Conservation (phyloP, 345 rosid genomes). For the Gossypium stocksii region DNA sequence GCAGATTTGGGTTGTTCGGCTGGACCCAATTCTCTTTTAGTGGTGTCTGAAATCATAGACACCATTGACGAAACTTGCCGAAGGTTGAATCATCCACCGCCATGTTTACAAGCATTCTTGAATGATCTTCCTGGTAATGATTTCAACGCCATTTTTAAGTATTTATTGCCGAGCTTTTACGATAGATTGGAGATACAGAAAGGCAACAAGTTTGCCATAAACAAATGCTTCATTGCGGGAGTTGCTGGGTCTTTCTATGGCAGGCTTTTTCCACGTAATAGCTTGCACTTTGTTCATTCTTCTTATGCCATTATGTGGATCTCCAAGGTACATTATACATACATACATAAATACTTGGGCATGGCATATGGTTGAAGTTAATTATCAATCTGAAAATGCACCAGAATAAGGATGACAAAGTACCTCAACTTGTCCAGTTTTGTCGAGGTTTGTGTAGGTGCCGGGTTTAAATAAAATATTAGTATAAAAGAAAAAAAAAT, state of each 20-base stretch:
- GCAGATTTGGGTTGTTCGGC: constrained; percentile 31
- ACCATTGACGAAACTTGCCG: not conserved
- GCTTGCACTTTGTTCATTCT: constrained; percentile 25
- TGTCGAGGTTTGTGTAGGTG: too few relatives aligned
- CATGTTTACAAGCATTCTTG: constrained; percentile 18
- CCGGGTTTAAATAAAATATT: too few relatives aligned
- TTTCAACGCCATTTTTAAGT: constrained; percentile 23
- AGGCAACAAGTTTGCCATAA: constrained; percentile 3
- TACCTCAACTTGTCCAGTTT: too few relatives aligned
- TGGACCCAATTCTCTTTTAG: constrained; percentile 19
- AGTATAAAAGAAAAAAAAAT: too few relatives aligned
- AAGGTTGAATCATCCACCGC: not conserved
- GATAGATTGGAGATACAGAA: constrained; percentile 8
- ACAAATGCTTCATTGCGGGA: constrained; percentile 17
- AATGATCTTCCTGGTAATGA: constrained; percentile 29
- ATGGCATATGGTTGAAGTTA: too few relatives aligned
- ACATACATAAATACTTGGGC: not conserved
- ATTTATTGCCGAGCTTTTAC: constrained; percentile 18
- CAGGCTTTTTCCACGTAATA: constrained; percentile 17
- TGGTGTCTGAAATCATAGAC: constrained; percentile 13
- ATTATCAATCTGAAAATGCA: too few relatives aligned
- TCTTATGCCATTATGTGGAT: constrained; percentile 18
- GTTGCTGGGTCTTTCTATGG: constrained; percentile 26
- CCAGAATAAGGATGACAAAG: too few relatives aligned
- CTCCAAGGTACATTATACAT: constrained; percentile 7